These are phyloP conservation scores for Nephelium lappaceum DNA, from an alignment of 345 rosid genomes.

Conservation along the genomic window DNA sequence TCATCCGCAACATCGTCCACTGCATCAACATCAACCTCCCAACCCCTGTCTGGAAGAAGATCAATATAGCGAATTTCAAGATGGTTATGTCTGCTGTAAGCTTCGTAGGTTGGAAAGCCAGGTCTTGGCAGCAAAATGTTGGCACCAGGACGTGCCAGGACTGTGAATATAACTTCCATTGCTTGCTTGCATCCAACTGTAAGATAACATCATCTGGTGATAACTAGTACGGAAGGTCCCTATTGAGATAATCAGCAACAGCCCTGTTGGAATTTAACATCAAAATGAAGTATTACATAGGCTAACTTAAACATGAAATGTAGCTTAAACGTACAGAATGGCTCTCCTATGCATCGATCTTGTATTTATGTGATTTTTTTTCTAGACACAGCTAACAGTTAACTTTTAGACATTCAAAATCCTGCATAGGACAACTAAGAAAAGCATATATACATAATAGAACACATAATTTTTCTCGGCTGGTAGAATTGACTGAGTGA, in stretches of 20 bases:
- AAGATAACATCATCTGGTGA: conserved; percentile 54
- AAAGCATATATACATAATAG: no score
- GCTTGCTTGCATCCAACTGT: conserved; percentile 61
- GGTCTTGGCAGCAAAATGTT: conserved; percentile 56
- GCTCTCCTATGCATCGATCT: no score
- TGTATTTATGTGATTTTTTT: no score
- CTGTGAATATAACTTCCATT: conserved; percentile 46
- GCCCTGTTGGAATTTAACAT: conserved; percentile 40
- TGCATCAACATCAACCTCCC: conserved; percentile 64
- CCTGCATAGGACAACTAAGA: no score
- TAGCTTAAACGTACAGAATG: neutral
- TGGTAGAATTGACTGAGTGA: no score
- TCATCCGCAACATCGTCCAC: conserved; percentile 60
- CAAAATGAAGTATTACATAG: neutral
- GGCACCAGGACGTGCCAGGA: conserved; percentile 52
- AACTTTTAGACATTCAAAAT: no score
- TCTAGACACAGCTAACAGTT: no score
- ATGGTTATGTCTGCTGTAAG: conserved; percentile 27
- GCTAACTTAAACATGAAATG: neutral
- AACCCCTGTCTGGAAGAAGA: conserved; percentile 57
- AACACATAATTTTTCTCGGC: no score
- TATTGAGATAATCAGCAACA: conserved; percentile 49
- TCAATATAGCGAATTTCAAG: conserved; percentile 57
- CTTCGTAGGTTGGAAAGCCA: conserved; percentile 50
- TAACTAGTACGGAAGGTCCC: conserved; percentile 51